Evolutionary conservation across 768 basidiomycete species (phyloP).

Genomic region (Leccinum pellstonianum): DNA sequence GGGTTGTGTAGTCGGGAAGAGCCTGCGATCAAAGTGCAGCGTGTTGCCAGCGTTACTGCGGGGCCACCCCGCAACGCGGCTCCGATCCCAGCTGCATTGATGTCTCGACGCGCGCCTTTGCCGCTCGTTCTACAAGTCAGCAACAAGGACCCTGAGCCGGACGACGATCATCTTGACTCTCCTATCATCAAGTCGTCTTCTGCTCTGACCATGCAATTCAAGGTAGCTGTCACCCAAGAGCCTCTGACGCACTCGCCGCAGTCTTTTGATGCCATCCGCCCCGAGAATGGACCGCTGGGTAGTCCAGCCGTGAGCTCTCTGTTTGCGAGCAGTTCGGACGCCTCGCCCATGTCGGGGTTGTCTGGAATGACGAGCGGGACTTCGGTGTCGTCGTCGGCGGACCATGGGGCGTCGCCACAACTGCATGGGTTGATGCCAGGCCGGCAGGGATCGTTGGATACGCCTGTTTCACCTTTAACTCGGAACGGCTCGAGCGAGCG

Average conservation of each 20-base stretch:
- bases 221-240: constrained; percentile 26
- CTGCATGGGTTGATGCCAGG: constrained; percentile 14
- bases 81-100: constrained; percentile 23
- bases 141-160: constrained; percentile 7
- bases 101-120: constrained; percentile 16
- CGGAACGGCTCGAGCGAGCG: constrained; percentile 23
- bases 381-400: constrained; percentile 18
- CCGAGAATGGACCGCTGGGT: constrained; percentile 1
- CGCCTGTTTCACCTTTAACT: neutral
- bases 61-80: constrained; percentile 3
- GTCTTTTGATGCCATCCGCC: neutral
- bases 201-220: constrained; percentile 30
- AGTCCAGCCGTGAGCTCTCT: constrained; percentile 18
- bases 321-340: constrained; percentile 8
- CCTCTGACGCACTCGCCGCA: constrained; percentile 10
- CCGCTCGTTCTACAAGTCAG: constrained; percentile 18
- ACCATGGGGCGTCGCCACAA: constrained; percentile 14
- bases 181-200: constrained; percentile 34
- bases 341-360: constrained; percentile 7
- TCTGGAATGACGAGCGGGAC: constrained; percentile 3
- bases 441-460: constrained; percentile 21
- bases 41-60: neutral
- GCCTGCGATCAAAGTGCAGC: constrained; percentile 12
- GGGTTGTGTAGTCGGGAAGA: constrained; percentile 24
- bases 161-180: constrained; percentile 1